These are phyloP conservation scores for Umbelopsis sp. DNA, from an alignment of 192 early-diverging fungal genomes.

Conservation along the genomic window DNA sequence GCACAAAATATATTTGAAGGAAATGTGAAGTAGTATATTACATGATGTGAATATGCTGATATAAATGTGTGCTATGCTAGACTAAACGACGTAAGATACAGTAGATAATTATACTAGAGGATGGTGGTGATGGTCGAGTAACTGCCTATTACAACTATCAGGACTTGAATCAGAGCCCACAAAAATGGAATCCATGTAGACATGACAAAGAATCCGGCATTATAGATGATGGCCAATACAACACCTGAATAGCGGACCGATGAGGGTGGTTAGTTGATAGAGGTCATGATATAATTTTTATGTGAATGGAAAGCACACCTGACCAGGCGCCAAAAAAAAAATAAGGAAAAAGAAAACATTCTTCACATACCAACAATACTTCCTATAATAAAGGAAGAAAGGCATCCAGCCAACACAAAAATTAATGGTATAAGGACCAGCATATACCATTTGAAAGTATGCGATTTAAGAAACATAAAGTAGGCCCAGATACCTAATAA, in stretches of 20 bases:
- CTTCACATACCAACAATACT: constrained; percentile 46
- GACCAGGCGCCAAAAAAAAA: not conserved
- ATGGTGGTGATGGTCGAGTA: constrained; percentile 64
- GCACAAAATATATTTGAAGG: not conserved
- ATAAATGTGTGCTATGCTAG: not conserved
- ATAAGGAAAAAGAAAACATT: not conserved
- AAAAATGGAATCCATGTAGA: constrained; percentile 73
- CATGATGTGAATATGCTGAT: constrained; percentile 4
- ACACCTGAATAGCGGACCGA: constrained; percentile 40
- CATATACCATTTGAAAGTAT: constrained; percentile 33
- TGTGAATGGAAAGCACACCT: not conserved
- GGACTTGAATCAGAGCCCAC: constrained; percentile 67
- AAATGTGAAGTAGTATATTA: not conserved
- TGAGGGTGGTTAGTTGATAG: not conserved
- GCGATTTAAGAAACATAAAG: constrained; percentile 40
- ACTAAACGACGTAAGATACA: not conserved
- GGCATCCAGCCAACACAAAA: constrained; percentile 41
- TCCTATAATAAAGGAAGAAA: constrained; percentile 45
- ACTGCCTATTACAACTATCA: constrained; percentile 61
- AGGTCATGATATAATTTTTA: not conserved
- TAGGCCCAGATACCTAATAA: constrained; percentile 46
- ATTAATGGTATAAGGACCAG: constrained; percentile 31
- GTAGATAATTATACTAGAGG: constrained; percentile 26
- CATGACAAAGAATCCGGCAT: constrained; percentile 65
- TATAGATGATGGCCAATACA: constrained; percentile 59